phyloP scores from a whole-genome alignment of 495 filamentous ascomycete species.

The Neurospora sp. region DNA sequence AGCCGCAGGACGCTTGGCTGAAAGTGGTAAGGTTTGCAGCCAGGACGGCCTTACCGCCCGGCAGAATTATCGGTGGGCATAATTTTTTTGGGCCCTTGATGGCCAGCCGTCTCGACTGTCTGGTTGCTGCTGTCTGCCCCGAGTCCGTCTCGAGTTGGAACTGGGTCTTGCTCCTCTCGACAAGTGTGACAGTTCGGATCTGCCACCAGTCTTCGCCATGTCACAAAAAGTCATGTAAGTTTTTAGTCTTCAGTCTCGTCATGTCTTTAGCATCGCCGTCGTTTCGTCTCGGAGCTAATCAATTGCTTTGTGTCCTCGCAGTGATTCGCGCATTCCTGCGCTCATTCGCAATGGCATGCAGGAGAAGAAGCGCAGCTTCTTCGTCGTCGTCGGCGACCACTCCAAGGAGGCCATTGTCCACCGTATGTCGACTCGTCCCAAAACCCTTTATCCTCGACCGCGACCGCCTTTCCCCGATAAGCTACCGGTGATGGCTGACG shows the following conservation, averaged over 20 bases:
- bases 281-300: neutral
- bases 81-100: neutral
- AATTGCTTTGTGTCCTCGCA: conserved; percentile 14
- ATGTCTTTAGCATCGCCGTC: neutral
- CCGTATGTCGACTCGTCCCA: conserved; percentile 14
- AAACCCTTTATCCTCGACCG: neutral
- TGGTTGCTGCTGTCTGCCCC: neutral
- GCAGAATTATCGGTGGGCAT: neutral
- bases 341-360: conserved; percentile 93
- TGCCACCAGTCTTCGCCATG: neutral
- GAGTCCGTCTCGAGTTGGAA: neutral
- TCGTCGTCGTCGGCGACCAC: conserved; percentile 90
- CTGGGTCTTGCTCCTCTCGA: neutral
- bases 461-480: neutral
- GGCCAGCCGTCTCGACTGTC: neutral
- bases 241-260: neutral
- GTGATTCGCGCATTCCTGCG: conserved; percentile 90
- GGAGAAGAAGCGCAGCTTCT: conserved; percentile 96
- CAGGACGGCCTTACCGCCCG: neutral
- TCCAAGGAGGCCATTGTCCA: conserved; percentile 97
- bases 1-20: neutral
- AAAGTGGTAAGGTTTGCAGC: neutral
- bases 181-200: neutral
- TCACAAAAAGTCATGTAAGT: neutral
- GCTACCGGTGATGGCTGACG: neutral